Base-by-base conservation (phyloP, 2,329 filamentous ascomycete species). In the Nannizzia gypsea region DNA sequence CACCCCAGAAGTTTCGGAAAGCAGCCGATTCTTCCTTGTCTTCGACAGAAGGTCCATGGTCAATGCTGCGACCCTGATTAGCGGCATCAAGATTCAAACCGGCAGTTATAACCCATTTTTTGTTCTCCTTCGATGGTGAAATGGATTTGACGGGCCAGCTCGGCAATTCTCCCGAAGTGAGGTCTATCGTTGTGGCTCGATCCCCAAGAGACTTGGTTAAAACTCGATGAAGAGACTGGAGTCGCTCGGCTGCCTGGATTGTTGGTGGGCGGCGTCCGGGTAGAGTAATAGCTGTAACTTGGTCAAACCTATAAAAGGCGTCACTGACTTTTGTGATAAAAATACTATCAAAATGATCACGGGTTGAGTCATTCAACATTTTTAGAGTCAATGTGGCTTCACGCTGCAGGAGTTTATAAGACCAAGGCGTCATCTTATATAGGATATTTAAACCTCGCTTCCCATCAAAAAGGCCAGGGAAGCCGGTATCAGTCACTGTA, bases 1-100 rank as follows among this genome's bases (percentile, higher is more conserved):
- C 87, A 5, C 92, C 93, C 93, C 95, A 99, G 70, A 99, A 97
- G 36, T 86, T 83, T 38, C 89, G 88, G 72, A 96, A 99, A 34
- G 80, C 81, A 8, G 85, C 84, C 24, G 90, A 87, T 64, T 90
- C 89, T 64, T 87, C 85, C 72, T 92, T 90, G 62, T 93, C 83
- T 69, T 97, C 91, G 1, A 90, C 89, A 0, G 86, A 77, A 3
- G 93, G 93, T 0, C 93, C 93, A 70, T 90, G 88, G 65, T 99
- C 93, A 63, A 96, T 88, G 54, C 85, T 81, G 34, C 91, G 86
- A 59, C 81, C 78, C 67, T 87, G 85, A 66, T 89, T 87, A 40
- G 81, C 78, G 0, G 88, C 79, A 66, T 96, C 83, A 55, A 92
- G 85, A 8, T 88, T 74, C 44, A 96, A 76, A 1, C 85, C 86